phyloP scores from a whole-genome alignment of 1,284 basidiomycete species.

The Golubevia pallescens region DNA sequence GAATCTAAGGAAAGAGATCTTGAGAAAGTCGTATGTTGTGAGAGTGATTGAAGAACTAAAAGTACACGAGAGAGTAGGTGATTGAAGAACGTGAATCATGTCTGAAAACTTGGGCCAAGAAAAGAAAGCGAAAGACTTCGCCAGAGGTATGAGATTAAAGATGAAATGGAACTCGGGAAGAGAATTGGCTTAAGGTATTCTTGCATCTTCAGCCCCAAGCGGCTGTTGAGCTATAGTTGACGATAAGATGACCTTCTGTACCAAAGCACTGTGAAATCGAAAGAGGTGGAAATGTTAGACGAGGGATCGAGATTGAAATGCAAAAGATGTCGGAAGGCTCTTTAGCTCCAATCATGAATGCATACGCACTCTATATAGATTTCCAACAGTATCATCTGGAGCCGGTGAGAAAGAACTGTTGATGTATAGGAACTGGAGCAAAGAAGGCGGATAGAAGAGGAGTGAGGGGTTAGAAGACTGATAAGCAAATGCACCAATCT shows the following conservation, averaged over 20 bases:
- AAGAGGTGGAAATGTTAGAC: too few species aligned
- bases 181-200: too few species aligned
- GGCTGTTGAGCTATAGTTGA: conserved; percentile 59
- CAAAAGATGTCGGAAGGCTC: too few species aligned
- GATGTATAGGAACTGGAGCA: conserved; percentile 88
- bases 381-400: conserved; percentile 88
- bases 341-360: too few species aligned
- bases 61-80: not conserved
- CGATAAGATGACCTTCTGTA: conserved; percentile 54
- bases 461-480: not conserved
- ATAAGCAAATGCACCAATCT: not conserved
- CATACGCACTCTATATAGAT: conserved; percentile 71
- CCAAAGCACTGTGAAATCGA: conserved; percentile 47
- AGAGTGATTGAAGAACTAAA: too few species aligned
- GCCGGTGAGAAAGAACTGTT: conserved; percentile 95
- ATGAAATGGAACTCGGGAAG: too few species aligned
- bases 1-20: too few species aligned
- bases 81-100: not conserved
- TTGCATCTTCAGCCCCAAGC: conserved; percentile 60
- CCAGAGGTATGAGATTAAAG: too few species aligned
- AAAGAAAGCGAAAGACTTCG: too few species aligned
- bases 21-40: too few species aligned
- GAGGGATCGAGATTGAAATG: too few species aligned
- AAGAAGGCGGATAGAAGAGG: conserved; percentile 4
- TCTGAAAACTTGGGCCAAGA: too few species aligned